Evolutionary conservation across 208 protist species (phyloP).

Genomic region (Trypanosoma mega): DNA sequence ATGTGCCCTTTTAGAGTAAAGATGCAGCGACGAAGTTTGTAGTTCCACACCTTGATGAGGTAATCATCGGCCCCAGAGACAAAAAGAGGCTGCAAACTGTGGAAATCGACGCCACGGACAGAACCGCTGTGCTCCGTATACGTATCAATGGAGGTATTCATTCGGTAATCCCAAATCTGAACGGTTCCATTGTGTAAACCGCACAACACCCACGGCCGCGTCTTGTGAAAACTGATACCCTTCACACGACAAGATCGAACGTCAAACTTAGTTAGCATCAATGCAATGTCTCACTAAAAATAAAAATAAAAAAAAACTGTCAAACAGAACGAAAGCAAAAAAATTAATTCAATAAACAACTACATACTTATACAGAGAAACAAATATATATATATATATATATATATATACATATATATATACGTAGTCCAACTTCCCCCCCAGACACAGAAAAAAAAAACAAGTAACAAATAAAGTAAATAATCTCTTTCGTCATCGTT

Average conservation of each 20-base stretch:
- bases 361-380: slow-evolving; percentile 1
- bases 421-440: too few relatives aligned
- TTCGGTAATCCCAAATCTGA: slow-evolving; percentile 99
- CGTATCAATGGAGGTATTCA: slow-evolving; percentile 95
- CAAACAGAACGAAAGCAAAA: too few relatives aligned
- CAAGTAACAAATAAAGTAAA: too few relatives aligned
- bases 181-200: slow-evolving; percentile 98
- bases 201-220: slow-evolving; percentile 97
- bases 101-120: slow-evolving; percentile 98
- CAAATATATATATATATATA: slow-evolving; percentile 3
- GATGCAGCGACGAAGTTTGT: slow-evolving; percentile 97
- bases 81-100: slow-evolving; percentile 98
- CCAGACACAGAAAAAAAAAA: too few relatives aligned
- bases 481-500: too few relatives aligned
- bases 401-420: background rate
- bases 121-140: slow-evolving; percentile 96
- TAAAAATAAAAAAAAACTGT: background rate
- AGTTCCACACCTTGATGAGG: slow-evolving; percentile 99
- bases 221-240: slow-evolving; percentile 98
- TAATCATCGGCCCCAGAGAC: slow-evolving; percentile 99
- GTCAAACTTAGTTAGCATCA: slow-evolving; percentile 97
- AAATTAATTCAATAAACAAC: too few relatives aligned
- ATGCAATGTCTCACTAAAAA: slow-evolving; percentile 13
- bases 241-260: slow-evolving; percentile 98
- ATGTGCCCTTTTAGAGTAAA: slow-evolving; percentile 98